phyloP scores from a whole-genome alignment of 495 filamentous ascomycete species.

The Penicillium goetzii region DNA sequence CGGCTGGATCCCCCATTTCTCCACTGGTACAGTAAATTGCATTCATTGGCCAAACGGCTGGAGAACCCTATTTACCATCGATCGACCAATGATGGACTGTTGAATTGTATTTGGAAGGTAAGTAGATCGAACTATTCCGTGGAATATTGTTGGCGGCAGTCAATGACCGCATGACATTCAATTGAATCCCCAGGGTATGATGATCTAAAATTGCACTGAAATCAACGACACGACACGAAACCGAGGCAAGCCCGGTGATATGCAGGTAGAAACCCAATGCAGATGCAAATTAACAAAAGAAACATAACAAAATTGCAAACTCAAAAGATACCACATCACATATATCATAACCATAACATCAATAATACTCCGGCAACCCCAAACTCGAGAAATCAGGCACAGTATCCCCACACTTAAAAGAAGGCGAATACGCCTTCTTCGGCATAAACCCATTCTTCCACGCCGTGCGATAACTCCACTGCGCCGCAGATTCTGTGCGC shows the following conservation, averaged over 20 bases:
- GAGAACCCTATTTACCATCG: conserved; percentile 24
- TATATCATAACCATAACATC: conserved; percentile 15
- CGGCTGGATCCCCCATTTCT: conserved; percentile 19
- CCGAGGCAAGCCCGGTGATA: not conserved
- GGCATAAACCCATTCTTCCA: conserved; percentile 85
- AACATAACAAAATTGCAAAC: not conserved
- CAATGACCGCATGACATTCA: no score
- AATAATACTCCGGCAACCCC: conserved; percentile 72
- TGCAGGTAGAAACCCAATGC: conserved; percentile 2
- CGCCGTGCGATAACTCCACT: conserved; percentile 94
- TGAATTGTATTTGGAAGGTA: conserved; percentile 38
- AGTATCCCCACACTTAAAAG: conserved; percentile 71
- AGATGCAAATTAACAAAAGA: conserved; percentile 9
- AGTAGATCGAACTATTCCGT: no score
- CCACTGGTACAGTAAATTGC: conserved; percentile 24
- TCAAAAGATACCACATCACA: not conserved
- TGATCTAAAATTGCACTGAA: conserved; percentile 1
- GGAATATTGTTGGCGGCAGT: no score
- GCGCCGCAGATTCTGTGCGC: conserved; percentile 75
- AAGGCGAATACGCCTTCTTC: conserved; percentile 70
- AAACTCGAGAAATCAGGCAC: conserved; percentile 71
- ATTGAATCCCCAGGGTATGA: not conserved
- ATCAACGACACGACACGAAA: not conserved
- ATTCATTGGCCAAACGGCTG: conserved; percentile 42
- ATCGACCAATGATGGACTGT: conserved; percentile 43